Conservation (phyloP, 257 asterid genomes). For the Scutellaria galericulata region DNA sequence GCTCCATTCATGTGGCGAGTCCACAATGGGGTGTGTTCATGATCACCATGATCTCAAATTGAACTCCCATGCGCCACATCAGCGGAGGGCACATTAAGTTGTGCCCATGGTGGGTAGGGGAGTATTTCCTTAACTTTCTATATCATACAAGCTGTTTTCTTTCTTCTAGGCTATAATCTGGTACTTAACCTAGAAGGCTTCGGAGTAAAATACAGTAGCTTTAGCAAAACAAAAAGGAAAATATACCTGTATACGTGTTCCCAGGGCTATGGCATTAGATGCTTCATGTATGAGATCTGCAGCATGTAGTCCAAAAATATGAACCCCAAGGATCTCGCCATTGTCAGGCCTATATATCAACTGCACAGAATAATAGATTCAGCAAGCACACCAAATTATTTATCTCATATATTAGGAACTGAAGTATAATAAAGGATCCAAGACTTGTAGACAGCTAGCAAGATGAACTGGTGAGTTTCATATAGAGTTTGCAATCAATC, state of each 20-base stretch:
- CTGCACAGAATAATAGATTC: slow-evolving; percentile 56
- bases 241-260: slow-evolving; percentile 81
- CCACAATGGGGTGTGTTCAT: too few species aligned
- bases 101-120: too few species aligned
- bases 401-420: slow-evolving; percentile 17
- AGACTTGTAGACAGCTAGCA: not conserved
- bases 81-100: too few species aligned
- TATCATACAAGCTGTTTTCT: slow-evolving; percentile 16
- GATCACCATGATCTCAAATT: too few species aligned
- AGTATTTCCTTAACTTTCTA: not conserved
- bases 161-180: slow-evolving; percentile 22
- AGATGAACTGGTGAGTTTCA: not conserved
- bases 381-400: slow-evolving; percentile 23
- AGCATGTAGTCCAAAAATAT: slow-evolving; percentile 90
- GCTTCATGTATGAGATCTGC: slow-evolving; percentile 98
- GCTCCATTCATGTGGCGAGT: too few species aligned
- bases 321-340: slow-evolving; percentile 96
- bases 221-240: slow-evolving; percentile 29
- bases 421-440: not conserved
- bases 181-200: not conserved
- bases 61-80: too few species aligned
- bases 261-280: slow-evolving; percentile 90
- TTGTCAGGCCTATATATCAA: slow-evolving; percentile 87
- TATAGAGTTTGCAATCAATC: not conserved
- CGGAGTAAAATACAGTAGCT: slow-evolving; percentile 13